A percentile compares a stretch with the other conserved stretches of the same genome.
These are phyloP conservation scores for Hygrophila difformis DNA, from an alignment of 257 asterid genomes.

Conservation along the genomic window DNA sequence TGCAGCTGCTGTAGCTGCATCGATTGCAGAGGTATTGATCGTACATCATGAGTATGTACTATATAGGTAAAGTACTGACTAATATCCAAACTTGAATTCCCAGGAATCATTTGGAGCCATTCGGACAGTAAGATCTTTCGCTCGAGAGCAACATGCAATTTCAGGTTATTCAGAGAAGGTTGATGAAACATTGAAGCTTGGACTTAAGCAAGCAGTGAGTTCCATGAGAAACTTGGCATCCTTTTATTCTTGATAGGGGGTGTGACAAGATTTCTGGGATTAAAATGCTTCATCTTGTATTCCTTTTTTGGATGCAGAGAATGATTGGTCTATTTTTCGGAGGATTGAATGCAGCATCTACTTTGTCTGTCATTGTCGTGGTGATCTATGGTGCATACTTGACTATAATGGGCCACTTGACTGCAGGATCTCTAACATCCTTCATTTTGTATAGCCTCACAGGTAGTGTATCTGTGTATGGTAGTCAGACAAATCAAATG, in stretches of 20 bases:
- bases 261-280: not conserved
- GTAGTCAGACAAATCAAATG: not conserved
- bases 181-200: constrained; percentile 51
- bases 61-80: not conserved
- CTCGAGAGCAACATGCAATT: constrained; percentile 43
- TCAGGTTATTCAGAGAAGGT: constrained; percentile 53
- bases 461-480: constrained; percentile 20
- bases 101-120: constrained; percentile 66
- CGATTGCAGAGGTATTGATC: constrained; percentile 23
- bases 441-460: constrained; percentile 64
- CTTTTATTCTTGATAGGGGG: not conserved
- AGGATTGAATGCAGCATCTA: constrained; percentile 49
- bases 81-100: constrained; percentile 6
- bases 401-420: constrained; percentile 50
- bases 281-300: not conserved
- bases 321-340: constrained; percentile 46
- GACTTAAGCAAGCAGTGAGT: constrained; percentile 60
- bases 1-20: constrained; percentile 61
- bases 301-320: constrained; percentile 29
- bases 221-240: not conserved
- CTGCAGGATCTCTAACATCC: constrained; percentile 55
- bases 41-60: not conserved
- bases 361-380: constrained; percentile 47
- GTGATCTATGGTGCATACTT: constrained; percentile 60
- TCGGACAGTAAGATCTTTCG: constrained; percentile 64